phyloP scores from a whole-genome alignment of 2,329 filamentous ascomycete species.

The Penicillium oxalicum region DNA sequence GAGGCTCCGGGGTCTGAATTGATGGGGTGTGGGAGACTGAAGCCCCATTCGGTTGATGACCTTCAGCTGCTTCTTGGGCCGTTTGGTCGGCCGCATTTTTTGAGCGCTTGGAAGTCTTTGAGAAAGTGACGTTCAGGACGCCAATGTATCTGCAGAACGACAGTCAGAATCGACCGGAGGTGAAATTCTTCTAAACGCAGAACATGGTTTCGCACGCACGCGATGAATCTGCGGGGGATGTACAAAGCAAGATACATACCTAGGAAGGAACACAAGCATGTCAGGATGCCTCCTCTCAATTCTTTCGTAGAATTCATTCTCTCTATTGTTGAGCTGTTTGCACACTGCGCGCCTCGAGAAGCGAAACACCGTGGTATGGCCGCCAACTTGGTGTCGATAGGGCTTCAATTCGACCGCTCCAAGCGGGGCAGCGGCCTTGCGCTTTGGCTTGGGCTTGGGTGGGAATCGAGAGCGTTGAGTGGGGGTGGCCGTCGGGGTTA shows the following conservation, averaged over 20 bases:
- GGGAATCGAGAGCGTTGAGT: slow-evolving; percentile 25
- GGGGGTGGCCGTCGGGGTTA: slow-evolving; percentile 44
- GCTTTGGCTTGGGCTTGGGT: slow-evolving; percentile 27
- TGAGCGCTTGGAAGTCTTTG: slow-evolving; percentile 65
- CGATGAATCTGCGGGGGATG: neutral
- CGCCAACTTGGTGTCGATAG: slow-evolving; percentile 94
- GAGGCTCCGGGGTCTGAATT: slow-evolving; percentile 28
- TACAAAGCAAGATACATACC: slow-evolving; percentile 47
- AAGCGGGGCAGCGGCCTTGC: slow-evolving; percentile 50
- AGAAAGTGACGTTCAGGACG: slow-evolving; percentile 91
- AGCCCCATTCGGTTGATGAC: slow-evolving; percentile 10
- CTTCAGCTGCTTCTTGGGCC: slow-evolving; percentile 8
- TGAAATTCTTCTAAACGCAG: too few species aligned
- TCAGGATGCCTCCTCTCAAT: slow-evolving; percentile 88
- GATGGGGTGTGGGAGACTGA: slow-evolving; percentile 10
- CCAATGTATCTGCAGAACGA: slow-evolving; percentile 71
- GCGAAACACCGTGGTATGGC: slow-evolving; percentile 91
- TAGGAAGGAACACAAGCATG: slow-evolving; percentile 82
- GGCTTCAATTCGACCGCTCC: slow-evolving; percentile 94
- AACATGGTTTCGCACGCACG: neutral
- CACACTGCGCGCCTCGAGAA: slow-evolving; percentile 94
- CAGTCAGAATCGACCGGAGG: neutral
- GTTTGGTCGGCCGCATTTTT: slow-evolving; percentile 31
- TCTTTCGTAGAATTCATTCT: slow-evolving; percentile 98
- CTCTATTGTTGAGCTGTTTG: slow-evolving; percentile 95